Conservation (phyloP, 257 asterid species). For the Phtheirospermum japonicum region DNA sequence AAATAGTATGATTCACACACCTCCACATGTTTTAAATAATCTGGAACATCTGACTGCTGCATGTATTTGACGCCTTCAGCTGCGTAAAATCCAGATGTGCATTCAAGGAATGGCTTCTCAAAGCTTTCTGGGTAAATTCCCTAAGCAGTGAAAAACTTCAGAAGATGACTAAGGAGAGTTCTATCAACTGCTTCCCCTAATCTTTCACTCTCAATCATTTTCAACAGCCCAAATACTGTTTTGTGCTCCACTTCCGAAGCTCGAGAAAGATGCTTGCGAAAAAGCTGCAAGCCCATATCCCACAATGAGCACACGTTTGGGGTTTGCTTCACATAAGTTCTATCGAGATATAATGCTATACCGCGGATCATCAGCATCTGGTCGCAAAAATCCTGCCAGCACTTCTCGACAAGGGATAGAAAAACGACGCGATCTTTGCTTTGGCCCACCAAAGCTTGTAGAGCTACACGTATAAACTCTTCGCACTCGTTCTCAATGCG, state of each 20-base stretch:
- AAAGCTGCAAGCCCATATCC: constrained; percentile 90
- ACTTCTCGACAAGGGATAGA: constrained; percentile 69
- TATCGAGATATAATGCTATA: constrained; percentile 72
- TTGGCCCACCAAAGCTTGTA: constrained; percentile 61
- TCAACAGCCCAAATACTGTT: constrained; percentile 69
- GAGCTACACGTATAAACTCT: constrained; percentile 44
- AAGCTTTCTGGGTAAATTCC: constrained; percentile 79
- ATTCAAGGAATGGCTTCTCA: constrained; percentile 78
- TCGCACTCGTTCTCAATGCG: constrained; percentile 64
- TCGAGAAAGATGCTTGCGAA: constrained; percentile 67
- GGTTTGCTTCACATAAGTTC: constrained; percentile 82
- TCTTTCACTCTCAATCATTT: constrained; percentile 78
- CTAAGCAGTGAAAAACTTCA: constrained; percentile 82
- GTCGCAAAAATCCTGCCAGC: constrained; percentile 85
- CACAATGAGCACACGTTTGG: constrained; percentile 68
- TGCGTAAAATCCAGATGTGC: constrained; percentile 79
- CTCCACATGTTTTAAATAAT: constrained; percentile 80
- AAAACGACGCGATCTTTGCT: constrained; percentile 70
- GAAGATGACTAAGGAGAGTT: constrained; percentile 78
- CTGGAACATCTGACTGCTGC: constrained; percentile 81
- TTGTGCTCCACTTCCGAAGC: constrained; percentile 78
- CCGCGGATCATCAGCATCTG: constrained; percentile 86
- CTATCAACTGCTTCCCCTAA: constrained; percentile 78
- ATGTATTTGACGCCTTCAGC: constrained; percentile 77
- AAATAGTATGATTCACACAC: constrained; percentile 33